Conservation (phyloP, 805 yeast genomes). For the Vanderwaltozyma polyspora region DNA sequence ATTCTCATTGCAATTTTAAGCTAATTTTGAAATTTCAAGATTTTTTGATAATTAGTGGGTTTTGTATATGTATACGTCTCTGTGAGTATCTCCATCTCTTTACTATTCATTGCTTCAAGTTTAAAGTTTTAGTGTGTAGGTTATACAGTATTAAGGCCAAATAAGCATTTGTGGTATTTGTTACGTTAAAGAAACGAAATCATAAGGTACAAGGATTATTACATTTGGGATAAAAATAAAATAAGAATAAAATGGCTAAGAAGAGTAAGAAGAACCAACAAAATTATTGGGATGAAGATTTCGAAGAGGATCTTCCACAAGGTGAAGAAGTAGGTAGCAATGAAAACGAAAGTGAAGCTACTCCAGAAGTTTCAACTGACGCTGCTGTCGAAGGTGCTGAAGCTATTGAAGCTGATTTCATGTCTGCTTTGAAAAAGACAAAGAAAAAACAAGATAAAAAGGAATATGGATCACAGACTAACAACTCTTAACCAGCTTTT, state of each 20-base stretch:
- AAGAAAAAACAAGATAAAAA: constrained; percentile 65
- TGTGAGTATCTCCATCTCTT: too few relatives aligned
- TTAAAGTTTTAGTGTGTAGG: too few relatives aligned
- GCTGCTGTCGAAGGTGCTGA: constrained; percentile 27
- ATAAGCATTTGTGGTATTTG: too few relatives aligned
- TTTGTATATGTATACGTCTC: too few relatives aligned
- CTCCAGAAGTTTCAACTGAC: constrained; percentile 17
- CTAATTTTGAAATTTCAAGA: too few relatives aligned
- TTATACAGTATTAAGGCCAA: too few relatives aligned
- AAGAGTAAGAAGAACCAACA: constrained; percentile 60
- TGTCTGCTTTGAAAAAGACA: constrained; percentile 71
- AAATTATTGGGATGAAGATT: constrained; percentile 73
- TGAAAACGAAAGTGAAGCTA: not conserved
- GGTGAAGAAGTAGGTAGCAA: constrained; percentile 47
- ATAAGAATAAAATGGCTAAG: constrained; percentile 35
- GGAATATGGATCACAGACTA: constrained; percentile 45
- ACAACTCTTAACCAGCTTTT: constrained; percentile 50
- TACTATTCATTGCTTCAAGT: too few relatives aligned
- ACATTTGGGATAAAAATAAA: too few relatives aligned
- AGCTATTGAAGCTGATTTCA: constrained; percentile 54
- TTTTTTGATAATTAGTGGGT: too few relatives aligned
- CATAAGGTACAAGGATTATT: too few relatives aligned
- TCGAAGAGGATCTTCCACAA: constrained; percentile 39
- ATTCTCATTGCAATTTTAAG: too few relatives aligned
- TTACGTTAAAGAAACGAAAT: too few relatives aligned